Conservation (phyloP, 495 filamentous ascomycete species). For the Aspergillus cristatus region DNA sequence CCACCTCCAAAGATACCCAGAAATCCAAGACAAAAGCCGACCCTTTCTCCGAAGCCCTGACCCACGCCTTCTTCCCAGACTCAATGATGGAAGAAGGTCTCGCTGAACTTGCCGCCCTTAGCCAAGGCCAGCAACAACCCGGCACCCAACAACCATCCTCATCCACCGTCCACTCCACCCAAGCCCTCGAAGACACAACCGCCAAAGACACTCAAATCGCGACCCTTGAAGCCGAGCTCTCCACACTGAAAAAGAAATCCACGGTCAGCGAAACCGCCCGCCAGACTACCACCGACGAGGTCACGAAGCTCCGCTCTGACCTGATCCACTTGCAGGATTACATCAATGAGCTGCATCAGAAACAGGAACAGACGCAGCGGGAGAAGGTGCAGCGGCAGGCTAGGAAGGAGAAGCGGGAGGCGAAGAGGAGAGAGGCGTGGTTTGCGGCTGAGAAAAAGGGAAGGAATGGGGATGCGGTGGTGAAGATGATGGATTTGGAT, state of each 20-base stretch:
- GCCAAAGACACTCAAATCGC: slow-evolving; percentile 25
- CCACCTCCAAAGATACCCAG: background rate
- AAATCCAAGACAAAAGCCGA: slow-evolving; percentile 6
- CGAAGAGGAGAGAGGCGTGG: slow-evolving; percentile 33
- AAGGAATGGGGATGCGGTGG: slow-evolving; percentile 29
- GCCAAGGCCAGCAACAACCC: slow-evolving; percentile 17
- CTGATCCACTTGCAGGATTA: slow-evolving; percentile 32
- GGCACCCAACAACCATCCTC: too few relatives aligned
- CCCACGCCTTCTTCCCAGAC: slow-evolving; percentile 42
- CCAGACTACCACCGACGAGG: slow-evolving; percentile 26
- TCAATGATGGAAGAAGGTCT: slow-evolving; percentile 47
- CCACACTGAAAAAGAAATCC: slow-evolving; percentile 31
- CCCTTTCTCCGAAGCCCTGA: slow-evolving; percentile 42
- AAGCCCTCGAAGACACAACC: slow-evolving; percentile 11
- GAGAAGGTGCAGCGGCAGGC: slow-evolving; percentile 29
- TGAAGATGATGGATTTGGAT: slow-evolving; percentile 31
- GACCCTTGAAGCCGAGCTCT: slow-evolving; percentile 25
- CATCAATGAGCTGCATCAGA: slow-evolving; percentile 32
- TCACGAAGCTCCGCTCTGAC: slow-evolving; percentile 29
- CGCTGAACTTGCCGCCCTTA: slow-evolving; percentile 38
- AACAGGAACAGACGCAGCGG: slow-evolving; percentile 26
- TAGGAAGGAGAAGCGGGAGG: slow-evolving; percentile 33
- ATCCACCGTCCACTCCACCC: too few relatives aligned
- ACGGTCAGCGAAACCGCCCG: slow-evolving; percentile 31
- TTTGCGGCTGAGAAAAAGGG: slow-evolving; percentile 39